phyloP scores from a whole-genome alignment of 768 basidiomycete genomes.

The Kwoniella europaea region DNA sequence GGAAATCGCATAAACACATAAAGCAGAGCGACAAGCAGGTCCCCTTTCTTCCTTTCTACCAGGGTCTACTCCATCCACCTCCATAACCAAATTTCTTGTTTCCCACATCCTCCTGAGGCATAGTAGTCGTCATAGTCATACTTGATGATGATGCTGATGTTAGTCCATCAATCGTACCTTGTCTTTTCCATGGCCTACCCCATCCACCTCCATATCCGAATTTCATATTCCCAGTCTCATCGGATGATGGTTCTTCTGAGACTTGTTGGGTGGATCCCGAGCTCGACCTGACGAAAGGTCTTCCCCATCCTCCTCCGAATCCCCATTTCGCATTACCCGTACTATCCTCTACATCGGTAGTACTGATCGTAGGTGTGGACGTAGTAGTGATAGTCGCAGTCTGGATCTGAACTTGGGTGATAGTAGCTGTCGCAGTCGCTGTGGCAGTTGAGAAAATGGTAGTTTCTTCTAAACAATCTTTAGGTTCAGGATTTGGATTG shows the following conservation, averaged over 20 bases:
- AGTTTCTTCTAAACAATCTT: background rate
- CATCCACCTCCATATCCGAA: constrained; percentile 19
- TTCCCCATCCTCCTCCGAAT: constrained; percentile 10
- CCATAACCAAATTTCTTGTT: constrained; percentile 10
- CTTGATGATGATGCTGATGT: background rate
- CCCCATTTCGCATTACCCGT: constrained; percentile 20
- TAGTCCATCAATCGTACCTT: background rate
- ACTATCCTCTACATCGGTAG: constrained; percentile 1
- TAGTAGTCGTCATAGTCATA: background rate
- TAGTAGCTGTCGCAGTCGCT: background rate
- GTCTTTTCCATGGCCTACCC: constrained; percentile 13
- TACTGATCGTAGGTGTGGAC: background rate
- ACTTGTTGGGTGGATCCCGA: background rate
- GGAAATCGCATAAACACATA: too few relatives aligned
- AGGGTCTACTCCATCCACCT: constrained; percentile 18
- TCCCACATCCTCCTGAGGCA: constrained; percentile 1
- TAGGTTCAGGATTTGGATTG: background rate
- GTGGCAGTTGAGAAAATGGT: background rate
- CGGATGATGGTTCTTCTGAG: background rate
- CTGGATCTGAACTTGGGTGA: background rate
- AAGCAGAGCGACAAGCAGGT: too few relatives aligned
- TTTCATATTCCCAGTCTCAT: constrained; percentile 14
- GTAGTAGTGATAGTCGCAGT: background rate
- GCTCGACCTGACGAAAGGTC: constrained; percentile 6
- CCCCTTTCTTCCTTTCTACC: background rate